Evolutionary conservation across 2,329 filamentous ascomycete genomes (phyloP), one percentile per base, ranked within the genome.

Genomic region (Hymenoscyphus linearis): DNA sequence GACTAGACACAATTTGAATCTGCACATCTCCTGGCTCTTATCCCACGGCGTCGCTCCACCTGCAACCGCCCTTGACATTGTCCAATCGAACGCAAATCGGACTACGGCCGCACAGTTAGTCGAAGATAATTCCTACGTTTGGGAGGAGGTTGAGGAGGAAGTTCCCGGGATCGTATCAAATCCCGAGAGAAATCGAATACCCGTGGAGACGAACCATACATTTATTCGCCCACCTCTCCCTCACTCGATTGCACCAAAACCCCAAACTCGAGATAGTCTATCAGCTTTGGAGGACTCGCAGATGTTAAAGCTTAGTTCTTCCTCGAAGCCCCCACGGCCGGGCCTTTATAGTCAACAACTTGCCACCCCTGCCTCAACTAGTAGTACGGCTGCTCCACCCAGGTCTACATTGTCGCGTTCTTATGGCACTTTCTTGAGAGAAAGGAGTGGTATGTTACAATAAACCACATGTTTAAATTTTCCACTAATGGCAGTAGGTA

Each of bases 1-100:
- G 72, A 74, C 72, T 72, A 67, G 68, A 62, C 67, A 74, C 66
- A 74, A 74, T 66, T 68, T 74, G 50, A 64, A 67, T 63, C 59
- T 50, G 66, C 72, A 74, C 58, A 69, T 73, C 62, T 68, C 70
- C 60, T 74, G 72, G 72, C 68, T 74, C 59, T 66, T 73, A 57
- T 66, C 67, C 50, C 64, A 64, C 57, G 61, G 68, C 67, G 65
- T 69, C 58, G 65, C 66, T 67, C 64, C 65, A 37, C 64, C 68
- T 31, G 64, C 58, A 60, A 60, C 58, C 58, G 62, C 62, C 58
- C 60, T 62, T 53, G 59, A 57, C 22, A 61, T 59, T 52, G 35
- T 16, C 27, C 44, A 56, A 26, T 50, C 59, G 26, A 55, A 52
- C 60, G 57, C 59, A 18, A 56, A 55, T 58, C 56, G 54, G 25